Percentiles rank a stretch among this genome's conserved stretches.
phyloP scores from a whole-genome alignment of 2,329 filamentous ascomycete genomes.

The Paecilomyces sp. region DNA sequence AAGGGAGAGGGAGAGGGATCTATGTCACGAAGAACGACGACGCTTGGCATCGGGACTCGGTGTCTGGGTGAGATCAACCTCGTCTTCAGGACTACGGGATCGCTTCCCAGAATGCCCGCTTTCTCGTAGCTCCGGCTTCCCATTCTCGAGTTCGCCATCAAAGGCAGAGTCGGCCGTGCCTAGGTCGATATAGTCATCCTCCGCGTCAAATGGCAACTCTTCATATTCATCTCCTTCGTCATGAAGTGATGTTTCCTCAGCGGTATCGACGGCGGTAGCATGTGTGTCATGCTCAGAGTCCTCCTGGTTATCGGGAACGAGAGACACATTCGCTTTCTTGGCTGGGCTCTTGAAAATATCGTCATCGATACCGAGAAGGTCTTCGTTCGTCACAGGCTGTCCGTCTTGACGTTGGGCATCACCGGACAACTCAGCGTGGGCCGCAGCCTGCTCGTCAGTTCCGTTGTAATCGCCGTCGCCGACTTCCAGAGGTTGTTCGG shows the following conservation, averaged over 20 bases:
- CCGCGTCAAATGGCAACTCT: slow-evolving; percentile 18
- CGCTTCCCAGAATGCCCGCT: slow-evolving; percentile 22
- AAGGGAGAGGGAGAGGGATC: slow-evolving; percentile 1
- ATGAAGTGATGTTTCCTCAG: neutral
- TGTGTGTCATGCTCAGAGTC: slow-evolving; percentile 10
- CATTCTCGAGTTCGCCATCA: slow-evolving; percentile 14
- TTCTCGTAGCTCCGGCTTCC: slow-evolving; percentile 9
- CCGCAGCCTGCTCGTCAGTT: slow-evolving; percentile 5
- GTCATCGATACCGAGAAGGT: slow-evolving; percentile 25
- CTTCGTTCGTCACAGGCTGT: slow-evolving; percentile 13
- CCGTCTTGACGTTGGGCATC: slow-evolving; percentile 3
- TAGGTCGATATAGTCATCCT: slow-evolving; percentile 36
- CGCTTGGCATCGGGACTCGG: slow-evolving; percentile 43
- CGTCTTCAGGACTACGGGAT: slow-evolving; percentile 28
- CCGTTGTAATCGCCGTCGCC: slow-evolving; percentile 8
- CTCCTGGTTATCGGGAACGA: slow-evolving; percentile 4
- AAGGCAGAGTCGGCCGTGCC: slow-evolving; percentile 16
- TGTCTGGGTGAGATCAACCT: slow-evolving; percentile 19
- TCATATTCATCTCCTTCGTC: slow-evolving; percentile 11
- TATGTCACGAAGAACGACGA: slow-evolving; percentile 38
- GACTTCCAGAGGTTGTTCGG: slow-evolving; percentile 9
- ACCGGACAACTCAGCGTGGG: neutral
- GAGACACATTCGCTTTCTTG: slow-evolving; percentile 3
- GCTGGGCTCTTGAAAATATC: slow-evolving; percentile 22
- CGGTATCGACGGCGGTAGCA: slow-evolving; percentile 9